Evolutionary conservation across 352 stramenopile genomes (phyloP).

Genomic region (Phytophthora fragariae): DNA sequence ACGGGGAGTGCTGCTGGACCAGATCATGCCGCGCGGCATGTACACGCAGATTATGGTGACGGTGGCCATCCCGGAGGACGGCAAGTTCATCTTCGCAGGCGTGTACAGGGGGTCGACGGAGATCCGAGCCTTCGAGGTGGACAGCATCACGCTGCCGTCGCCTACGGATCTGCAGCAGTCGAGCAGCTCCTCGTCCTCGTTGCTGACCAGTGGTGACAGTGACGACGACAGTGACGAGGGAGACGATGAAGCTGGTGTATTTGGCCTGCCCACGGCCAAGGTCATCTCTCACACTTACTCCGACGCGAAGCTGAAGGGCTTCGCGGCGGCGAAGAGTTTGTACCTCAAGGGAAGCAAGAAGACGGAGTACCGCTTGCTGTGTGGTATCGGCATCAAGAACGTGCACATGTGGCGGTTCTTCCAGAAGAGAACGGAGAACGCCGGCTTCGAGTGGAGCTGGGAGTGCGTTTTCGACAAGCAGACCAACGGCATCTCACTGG

Average conservation of each 20-base stretch:
- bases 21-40: constrained; percentile 82
- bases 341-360: constrained; percentile 46
- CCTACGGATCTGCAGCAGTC: constrained; percentile 22
- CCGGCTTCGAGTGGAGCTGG: constrained; percentile 58
- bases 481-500: constrained; percentile 86
- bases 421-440: constrained; percentile 38
- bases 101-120: constrained; percentile 89
- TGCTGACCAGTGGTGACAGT: constrained; percentile 23
- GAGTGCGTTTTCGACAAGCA: constrained; percentile 90
- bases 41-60: constrained; percentile 88
- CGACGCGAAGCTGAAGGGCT: constrained; percentile 87
- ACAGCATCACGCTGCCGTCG: constrained; percentile 76
- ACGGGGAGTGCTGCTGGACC: constrained; percentile 79
- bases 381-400: constrained; percentile 89
- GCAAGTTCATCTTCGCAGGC: constrained; percentile 88
- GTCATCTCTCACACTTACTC: constrained; percentile 76
- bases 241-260: constrained; percentile 29
- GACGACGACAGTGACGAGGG: constrained; percentile 45
- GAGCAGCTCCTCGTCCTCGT: constrained; percentile 10
- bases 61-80: constrained; percentile 75
- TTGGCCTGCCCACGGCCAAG: constrained; percentile 58
- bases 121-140: constrained; percentile 84
- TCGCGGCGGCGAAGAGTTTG: constrained; percentile 79
- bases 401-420: constrained; percentile 89
- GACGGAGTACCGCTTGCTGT: constrained; percentile 83